Percentiles rank a stretch among this genome's conserved stretches.
phyloP scores from a whole-genome alignment of 352 stramenopile species.

The Pythium myriotylum region DNA sequence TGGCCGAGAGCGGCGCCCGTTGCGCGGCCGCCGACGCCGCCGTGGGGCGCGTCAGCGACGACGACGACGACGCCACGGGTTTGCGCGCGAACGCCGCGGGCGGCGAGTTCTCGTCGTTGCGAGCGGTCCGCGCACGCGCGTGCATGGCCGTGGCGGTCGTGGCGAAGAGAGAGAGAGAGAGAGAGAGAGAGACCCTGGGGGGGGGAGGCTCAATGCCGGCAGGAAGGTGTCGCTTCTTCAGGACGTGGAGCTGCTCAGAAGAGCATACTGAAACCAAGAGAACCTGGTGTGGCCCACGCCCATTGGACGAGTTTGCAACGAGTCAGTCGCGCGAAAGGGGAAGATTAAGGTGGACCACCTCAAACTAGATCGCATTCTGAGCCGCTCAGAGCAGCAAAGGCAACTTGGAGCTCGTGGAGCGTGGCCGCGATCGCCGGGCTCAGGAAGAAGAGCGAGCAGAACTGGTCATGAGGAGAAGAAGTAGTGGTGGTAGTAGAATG shows the following conservation, averaged over 20 bases:
- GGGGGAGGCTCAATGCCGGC: not conserved
- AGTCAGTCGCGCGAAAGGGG: slow-evolving; percentile 3
- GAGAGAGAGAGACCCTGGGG: not conserved
- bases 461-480: slow-evolving; percentile 30
- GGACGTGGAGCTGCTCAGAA: slow-evolving; percentile 2
- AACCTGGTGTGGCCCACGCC: not conserved
- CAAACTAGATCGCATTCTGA: too few relatives aligned
- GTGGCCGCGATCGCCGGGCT: slow-evolving; percentile 34
- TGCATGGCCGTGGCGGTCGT: slow-evolving; percentile 18
- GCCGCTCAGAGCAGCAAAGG: slow-evolving; percentile 39
- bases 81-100: slow-evolving; percentile 13
- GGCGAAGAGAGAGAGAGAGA: not conserved
- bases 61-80: not conserved
- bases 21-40: not conserved
- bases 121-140: slow-evolving; percentile 13
- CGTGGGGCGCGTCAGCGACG: too few relatives aligned
- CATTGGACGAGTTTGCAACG: too few relatives aligned
- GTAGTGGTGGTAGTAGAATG: not conserved
- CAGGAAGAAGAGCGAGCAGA: slow-evolving; percentile 56
- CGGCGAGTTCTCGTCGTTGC: slow-evolving; percentile 28
- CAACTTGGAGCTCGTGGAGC: slow-evolving; percentile 48
- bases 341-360: not conserved
- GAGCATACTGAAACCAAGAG: slow-evolving; percentile 15
- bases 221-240: not conserved
- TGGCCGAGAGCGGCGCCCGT: not conserved